Conservation (phyloP, 192 early-diverging fungal genomes). For the Entrophospora sp. region DNA sequence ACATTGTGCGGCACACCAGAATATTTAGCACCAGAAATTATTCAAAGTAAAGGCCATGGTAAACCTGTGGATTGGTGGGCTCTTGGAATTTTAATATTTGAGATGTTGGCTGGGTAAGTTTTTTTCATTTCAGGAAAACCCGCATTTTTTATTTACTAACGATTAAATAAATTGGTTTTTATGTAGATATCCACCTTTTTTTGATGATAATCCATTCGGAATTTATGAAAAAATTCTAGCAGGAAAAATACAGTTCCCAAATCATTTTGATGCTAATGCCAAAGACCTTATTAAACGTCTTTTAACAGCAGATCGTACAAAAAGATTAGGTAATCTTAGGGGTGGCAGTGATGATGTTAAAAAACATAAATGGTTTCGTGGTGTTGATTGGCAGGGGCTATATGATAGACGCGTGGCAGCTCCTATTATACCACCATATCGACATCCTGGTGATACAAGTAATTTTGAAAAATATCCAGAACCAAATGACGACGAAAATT, state of each 20-base stretch:
- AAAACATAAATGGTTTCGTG: slow-evolving; percentile 87
- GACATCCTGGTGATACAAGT: slow-evolving; percentile 87
- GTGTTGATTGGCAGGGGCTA: slow-evolving; percentile 87
- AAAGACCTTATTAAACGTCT: slow-evolving; percentile 89
- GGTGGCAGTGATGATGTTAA: slow-evolving; percentile 89
- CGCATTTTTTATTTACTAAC: not conserved
- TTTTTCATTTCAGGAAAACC: not conserved
- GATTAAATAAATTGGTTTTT: not conserved
- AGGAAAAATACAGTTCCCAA: slow-evolving; percentile 81
- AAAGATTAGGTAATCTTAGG: slow-evolving; percentile 81
- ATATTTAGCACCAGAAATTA: slow-evolving; percentile 95
- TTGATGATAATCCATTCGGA: slow-evolving; percentile 94
- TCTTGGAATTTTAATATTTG: slow-evolving; percentile 92
- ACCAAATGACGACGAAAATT: slow-evolving; percentile 51
- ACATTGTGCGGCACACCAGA: slow-evolving; percentile 97
- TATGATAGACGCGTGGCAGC: slow-evolving; percentile 65
- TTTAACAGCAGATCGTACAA: slow-evolving; percentile 83
- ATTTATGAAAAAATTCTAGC: slow-evolving; percentile 98
- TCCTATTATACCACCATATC: slow-evolving; percentile 84
- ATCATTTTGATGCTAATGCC: slow-evolving; percentile 75
- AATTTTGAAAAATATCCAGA: slow-evolving; percentile 99
- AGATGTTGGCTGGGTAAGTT: slow-evolving; percentile 89
- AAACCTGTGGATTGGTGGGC: slow-evolving; percentile 99
- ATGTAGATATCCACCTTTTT: slow-evolving; percentile 83
- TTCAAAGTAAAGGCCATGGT: slow-evolving; percentile 93